phyloP scores from a whole-genome alignment of 176 grass and related monocot genomes.

The Zea mays region Zm-B73-REFERENCE-NAM-5.0 NC_050102.1:100202501-100203000 shows the following conservation, averaged over 20 bases:
- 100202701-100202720: no score
- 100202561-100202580: no score
- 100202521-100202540: constrained; percentile 11
- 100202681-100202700: no score
- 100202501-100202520: not conserved
- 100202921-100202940: not conserved
- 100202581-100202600: no score
- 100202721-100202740: no score
- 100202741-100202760: no score
- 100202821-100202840: not conserved
- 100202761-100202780: not conserved
- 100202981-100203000: not conserved
- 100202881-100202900: not conserved
- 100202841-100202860: not conserved
- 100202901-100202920: not conserved
- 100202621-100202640: no score
- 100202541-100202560: not conserved
- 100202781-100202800: not conserved
- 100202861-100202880: not conserved
- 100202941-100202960: not conserved
- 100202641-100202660: no score
- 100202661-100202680: no score
- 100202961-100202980: not conserved
- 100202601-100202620: no score
- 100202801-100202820: not conserved